A percentile compares a stretch with the other conserved stretches of the same genome.
Evolutionary conservation across 768 basidiomycete species (phyloP).

Genomic region (Lentinula sp.): DNA sequence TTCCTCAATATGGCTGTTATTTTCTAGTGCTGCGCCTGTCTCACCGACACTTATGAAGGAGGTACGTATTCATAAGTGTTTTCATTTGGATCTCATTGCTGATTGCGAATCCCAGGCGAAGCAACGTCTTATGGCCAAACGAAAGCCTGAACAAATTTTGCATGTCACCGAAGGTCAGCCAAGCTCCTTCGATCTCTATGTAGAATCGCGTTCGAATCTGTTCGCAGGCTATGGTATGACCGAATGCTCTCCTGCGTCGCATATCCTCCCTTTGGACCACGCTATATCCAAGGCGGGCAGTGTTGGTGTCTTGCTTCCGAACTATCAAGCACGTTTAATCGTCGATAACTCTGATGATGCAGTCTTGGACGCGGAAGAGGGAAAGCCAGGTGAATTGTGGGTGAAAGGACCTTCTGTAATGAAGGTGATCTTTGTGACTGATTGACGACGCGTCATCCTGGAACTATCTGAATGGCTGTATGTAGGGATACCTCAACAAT

Average conservation of each 20-base stretch:
- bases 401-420: constrained; percentile 71
- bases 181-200: too few relatives aligned
- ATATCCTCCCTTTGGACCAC: constrained; percentile 35
- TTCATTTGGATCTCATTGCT: constrained; percentile 4
- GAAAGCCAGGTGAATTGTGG: constrained; percentile 78
- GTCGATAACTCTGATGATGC: constrained; percentile 53
- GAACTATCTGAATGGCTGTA: background rate
- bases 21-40: constrained; percentile 80
- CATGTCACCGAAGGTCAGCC: background rate
- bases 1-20: constrained; percentile 46
- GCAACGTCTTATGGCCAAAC: background rate
- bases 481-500: constrained; percentile 69
- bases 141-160: background rate
- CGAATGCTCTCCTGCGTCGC: constrained; percentile 73
- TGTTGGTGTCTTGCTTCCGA: constrained; percentile 65
- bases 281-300: constrained; percentile 46
- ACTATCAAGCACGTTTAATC: constrained; percentile 70
- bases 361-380: constrained; percentile 41
- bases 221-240: constrained; percentile 66
- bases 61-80: constrained; percentile 19
- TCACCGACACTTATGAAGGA: constrained; percentile 55
- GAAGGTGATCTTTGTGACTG: constrained; percentile 32
- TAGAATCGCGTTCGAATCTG: background rate
- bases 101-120: background rate
- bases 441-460: constrained; percentile 22